These are phyloP conservation scores for Metahyphopichia silvanorum DNA, from an alignment of 805 yeast species.

Conservation along the genomic window DNA sequence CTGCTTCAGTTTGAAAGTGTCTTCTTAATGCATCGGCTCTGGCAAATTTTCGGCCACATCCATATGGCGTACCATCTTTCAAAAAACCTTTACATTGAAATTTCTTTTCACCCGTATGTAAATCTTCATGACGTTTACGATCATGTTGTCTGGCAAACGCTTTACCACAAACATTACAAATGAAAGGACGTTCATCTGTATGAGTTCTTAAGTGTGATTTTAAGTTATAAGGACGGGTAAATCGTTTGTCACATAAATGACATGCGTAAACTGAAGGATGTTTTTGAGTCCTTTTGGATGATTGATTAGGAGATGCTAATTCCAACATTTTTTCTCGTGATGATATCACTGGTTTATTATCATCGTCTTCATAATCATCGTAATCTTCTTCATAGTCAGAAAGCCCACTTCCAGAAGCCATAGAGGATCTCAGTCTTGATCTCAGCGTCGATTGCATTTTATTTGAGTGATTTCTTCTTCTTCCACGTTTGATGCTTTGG, in stretches of 20 bases:
- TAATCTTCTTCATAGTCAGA: constrained; percentile 22
- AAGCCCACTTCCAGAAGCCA: constrained; percentile 4
- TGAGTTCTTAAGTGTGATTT: constrained; percentile 91
- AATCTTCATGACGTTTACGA: constrained; percentile 44
- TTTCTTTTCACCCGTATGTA: constrained; percentile 74
- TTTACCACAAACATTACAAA: constrained; percentile 72
- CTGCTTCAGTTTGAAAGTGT: constrained; percentile 47
- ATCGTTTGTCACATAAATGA: constrained; percentile 77
- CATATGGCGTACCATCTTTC: constrained; percentile 50
- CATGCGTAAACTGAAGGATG: constrained; percentile 77
- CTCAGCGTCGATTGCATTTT: constrained; percentile 23
- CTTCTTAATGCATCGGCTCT: constrained; percentile 45
- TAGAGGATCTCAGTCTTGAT: constrained; percentile 20
- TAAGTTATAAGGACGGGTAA: constrained; percentile 89
- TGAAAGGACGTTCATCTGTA: constrained; percentile 77
- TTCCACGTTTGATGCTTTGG: constrained; percentile 38
- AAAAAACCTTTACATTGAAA: constrained; percentile 68
- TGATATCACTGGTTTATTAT: constrained; percentile 15
- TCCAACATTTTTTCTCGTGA: constrained; percentile 60
- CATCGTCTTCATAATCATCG: constrained; percentile 24
- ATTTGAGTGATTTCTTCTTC: constrained; percentile 30
- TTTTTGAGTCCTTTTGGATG: constrained; percentile 58
- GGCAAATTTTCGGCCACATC: constrained; percentile 45
- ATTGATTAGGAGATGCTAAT: constrained; percentile 55
- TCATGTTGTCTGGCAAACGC: constrained; percentile 58